phyloP scores from a whole-genome alignment of 208 protist species.

The Sergeia podlipaevii region DNA sequence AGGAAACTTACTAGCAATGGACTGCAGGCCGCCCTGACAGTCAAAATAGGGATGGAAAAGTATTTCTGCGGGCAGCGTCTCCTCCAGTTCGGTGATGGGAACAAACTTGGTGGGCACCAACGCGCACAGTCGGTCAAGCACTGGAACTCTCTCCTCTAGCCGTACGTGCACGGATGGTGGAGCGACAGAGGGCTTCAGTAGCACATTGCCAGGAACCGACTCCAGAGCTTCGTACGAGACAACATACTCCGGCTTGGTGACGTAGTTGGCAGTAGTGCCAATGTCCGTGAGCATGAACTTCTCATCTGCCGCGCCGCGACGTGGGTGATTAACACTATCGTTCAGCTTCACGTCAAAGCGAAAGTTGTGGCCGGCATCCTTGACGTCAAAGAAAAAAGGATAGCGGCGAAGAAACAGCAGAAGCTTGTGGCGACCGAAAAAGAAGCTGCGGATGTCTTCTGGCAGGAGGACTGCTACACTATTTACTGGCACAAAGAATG shows the following conservation, averaged over 20 bases:
- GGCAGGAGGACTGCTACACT: constrained; percentile 72
- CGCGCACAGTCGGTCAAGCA: constrained; percentile 68
- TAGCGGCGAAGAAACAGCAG: constrained; percentile 53
- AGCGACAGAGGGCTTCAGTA: constrained; percentile 36
- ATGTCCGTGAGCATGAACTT: constrained; percentile 87
- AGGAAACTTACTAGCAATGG: constrained; percentile 81
- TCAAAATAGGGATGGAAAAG: constrained; percentile 91
- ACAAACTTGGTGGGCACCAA: constrained; percentile 66
- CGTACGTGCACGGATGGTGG: constrained; percentile 74
- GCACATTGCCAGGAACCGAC: constrained; percentile 27
- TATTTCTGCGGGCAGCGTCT: constrained; percentile 70
- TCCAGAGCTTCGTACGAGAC: constrained; percentile 66
- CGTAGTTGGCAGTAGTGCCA: constrained; percentile 63
- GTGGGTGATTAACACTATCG: constrained; percentile 69
- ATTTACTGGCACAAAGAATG: constrained; percentile 71
- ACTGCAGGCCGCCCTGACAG: constrained; percentile 79
- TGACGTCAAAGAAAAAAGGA: constrained; percentile 78
- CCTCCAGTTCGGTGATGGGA: constrained; percentile 67
- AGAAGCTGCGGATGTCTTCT: constrained; percentile 44
- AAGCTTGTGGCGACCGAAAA: constrained; percentile 56
- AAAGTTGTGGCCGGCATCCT: constrained; percentile 7
- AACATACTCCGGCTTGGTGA: constrained; percentile 72
- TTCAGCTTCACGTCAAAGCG: constrained; percentile 61
- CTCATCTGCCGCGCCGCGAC: constrained; percentile 61
- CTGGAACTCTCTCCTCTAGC: constrained; percentile 78